phyloP scores from a whole-genome alignment of 1,139 yeast species.

The Hyphopichia burtonii region DNA sequence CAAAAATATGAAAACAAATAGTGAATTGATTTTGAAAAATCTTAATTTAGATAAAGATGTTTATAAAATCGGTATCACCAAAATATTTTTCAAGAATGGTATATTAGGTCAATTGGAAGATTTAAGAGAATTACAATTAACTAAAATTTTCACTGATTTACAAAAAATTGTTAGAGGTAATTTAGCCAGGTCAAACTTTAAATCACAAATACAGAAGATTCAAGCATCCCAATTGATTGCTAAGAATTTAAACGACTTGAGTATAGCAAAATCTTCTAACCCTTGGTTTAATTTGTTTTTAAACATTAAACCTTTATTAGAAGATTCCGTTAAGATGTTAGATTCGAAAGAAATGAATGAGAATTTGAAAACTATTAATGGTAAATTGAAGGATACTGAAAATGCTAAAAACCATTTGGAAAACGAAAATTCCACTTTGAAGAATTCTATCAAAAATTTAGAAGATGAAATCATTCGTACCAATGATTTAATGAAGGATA shows the following conservation, averaged over 20 bases:
- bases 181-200: constrained; percentile 52
- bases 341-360: constrained; percentile 59
- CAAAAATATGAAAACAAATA: constrained; percentile 56
- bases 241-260: constrained; percentile 56
- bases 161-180: constrained; percentile 73
- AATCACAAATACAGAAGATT: constrained; percentile 52
- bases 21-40: constrained; percentile 64
- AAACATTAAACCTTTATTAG: constrained; percentile 73
- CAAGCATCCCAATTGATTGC: constrained; percentile 74
- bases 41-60: constrained; percentile 61
- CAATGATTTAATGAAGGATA: constrained; percentile 25
- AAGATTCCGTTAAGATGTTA: constrained; percentile 59
- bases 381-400: constrained; percentile 40
- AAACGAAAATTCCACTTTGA: constrained; percentile 47
- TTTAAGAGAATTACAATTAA: constrained; percentile 65
- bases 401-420: constrained; percentile 43
- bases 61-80: constrained; percentile 80
- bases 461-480: constrained; percentile 39
- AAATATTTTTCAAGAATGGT: constrained; percentile 92
- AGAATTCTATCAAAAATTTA: constrained; percentile 49
- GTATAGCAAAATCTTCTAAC: constrained; percentile 48
- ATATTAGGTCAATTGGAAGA: constrained; percentile 85
- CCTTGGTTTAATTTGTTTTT: constrained; percentile 82
- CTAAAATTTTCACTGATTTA: constrained; percentile 54
- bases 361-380: constrained; percentile 33